Evolutionary conservation across 345 rosid genomes (phyloP), one percentile per base, ranked within the genome.

Genomic region (Xanthoceras sorbifolium): DNA sequence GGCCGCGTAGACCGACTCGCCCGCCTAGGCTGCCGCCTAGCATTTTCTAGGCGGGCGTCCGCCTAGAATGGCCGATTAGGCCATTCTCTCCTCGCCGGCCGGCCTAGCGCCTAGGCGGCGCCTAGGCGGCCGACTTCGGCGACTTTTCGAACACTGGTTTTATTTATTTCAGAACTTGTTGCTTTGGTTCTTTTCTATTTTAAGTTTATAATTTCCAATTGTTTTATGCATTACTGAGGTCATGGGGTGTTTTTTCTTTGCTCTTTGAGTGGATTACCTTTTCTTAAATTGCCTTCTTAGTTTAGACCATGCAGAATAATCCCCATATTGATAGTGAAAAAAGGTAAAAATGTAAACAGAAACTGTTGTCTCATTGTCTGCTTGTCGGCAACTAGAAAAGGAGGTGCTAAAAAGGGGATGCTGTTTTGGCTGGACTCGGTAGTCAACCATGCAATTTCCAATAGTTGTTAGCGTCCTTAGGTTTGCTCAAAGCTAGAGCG

Each of bases 401-500:
- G 28, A 63, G 57, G 69, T 64, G 40, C 22, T 17, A 50, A 31
- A 67, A 28, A 22, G 20, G 20, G 32, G 36, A 5, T 23, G 10
- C 34, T 23, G 28, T 26, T 25, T 15, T 12, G 75, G 25, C 66
- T 36, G 46, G 7, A 28, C 31, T 69, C 1, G 22, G 36, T 48
- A 26, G 38, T 69, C 29, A 46, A 14, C 10, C 18, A 9, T 15
- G 72, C 22, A 23, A 46, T 46, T 69, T 69, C 72, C 11, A 69
- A 9, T 4, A 28, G 54, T 67, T 23, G 54, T 67, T 38, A 38
- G 11, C 44, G 29, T 9, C 32, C 6, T 32, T 52, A 29, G 62
- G 74, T 52, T 40, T 70, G 74, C 74, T 50, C 67, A 28, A 72
- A 8, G 3, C 66, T 36, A 1, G 67, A 23, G 25, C 36, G 26